phyloP scores from a whole-genome alignment of 148 eudicot genomes.

The Beta vulgaris region DNA sequence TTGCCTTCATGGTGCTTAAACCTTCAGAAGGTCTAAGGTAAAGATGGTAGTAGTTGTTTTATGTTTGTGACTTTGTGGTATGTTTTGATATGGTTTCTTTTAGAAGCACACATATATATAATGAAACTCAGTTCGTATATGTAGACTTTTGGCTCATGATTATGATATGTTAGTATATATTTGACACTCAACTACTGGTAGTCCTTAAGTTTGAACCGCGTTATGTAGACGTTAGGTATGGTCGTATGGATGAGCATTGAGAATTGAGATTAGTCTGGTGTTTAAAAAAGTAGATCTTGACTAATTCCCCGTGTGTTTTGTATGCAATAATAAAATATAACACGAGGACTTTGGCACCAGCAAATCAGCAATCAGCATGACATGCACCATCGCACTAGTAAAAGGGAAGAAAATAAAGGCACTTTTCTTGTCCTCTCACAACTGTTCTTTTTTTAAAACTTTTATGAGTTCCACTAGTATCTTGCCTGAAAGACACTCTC shows the following conservation, averaged over 20 bases:
- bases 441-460: no score
- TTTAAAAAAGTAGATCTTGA: background rate
- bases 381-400: conserved; percentile 1
- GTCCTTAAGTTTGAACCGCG: background rate
- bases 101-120: no score
- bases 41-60: background rate
- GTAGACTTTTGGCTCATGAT: background rate
- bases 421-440: no score
- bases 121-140: background rate
- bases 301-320: background rate
- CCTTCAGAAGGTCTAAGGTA: background rate
- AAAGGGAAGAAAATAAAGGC: no score
- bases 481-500: no score
- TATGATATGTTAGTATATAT: background rate
- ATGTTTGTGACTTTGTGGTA: background rate
- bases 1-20: conserved; percentile 19
- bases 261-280: no score
- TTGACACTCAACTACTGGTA: background rate
- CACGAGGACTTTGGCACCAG: background rate
- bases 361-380: background rate
- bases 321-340: background rate
- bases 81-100: no score
- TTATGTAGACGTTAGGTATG: background rate
- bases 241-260: background rate
- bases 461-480: no score